Evolutionary conservation across 768 basidiomycete genomes (phyloP).

Genomic region (Podaxis sp.): DNA sequence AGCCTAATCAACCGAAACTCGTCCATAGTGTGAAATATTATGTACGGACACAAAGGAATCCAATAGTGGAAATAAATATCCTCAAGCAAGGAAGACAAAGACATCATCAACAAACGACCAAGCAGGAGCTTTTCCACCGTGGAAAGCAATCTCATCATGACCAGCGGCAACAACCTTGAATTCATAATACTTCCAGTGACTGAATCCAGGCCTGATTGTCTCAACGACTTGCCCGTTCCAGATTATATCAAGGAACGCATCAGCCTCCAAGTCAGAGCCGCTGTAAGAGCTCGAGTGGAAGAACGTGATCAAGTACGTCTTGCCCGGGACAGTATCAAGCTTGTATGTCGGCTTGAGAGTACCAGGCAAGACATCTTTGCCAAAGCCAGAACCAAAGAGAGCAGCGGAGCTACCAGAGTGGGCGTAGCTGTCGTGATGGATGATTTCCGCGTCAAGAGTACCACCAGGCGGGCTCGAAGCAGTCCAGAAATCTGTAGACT

Average conservation of each 20-base stretch:
- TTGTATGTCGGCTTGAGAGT: slow-evolving; percentile 29
- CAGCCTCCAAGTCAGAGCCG: slow-evolving; percentile 25
- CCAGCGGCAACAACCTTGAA: slow-evolving; percentile 30
- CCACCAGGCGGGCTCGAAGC: slow-evolving; percentile 33
- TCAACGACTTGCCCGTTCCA: slow-evolving; percentile 37
- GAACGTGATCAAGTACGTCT: slow-evolving; percentile 35
- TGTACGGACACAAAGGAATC: neutral
- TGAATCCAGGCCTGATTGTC: slow-evolving; percentile 32
- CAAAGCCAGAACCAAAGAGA: slow-evolving; percentile 40
- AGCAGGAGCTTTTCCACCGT: slow-evolving; percentile 41
- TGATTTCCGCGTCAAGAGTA: slow-evolving; percentile 37
- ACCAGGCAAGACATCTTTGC: slow-evolving; percentile 31
- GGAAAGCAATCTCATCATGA: slow-evolving; percentile 33
- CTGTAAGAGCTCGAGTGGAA: slow-evolving; percentile 39
- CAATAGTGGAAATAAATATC: neutral
- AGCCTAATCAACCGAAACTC: neutral
- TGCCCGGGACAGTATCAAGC: slow-evolving; percentile 31
- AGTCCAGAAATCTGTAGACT: slow-evolving; percentile 33
- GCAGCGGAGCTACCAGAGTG: slow-evolving; percentile 35
- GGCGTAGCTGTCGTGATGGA: slow-evolving; percentile 36
- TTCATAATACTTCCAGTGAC: slow-evolving; percentile 32
- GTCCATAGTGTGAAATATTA: neutral
- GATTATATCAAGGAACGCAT: slow-evolving; percentile 33
- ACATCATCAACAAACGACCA: slow-evolving; percentile 48
- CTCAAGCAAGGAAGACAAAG: slow-evolving; percentile 18